A percentile compares a stretch with the other conserved stretches of the same genome.
These are phyloP conservation scores for Baorangia bicolor DNA, from an alignment of 768 basidiomycete genomes.

Conservation along the genomic window DNA sequence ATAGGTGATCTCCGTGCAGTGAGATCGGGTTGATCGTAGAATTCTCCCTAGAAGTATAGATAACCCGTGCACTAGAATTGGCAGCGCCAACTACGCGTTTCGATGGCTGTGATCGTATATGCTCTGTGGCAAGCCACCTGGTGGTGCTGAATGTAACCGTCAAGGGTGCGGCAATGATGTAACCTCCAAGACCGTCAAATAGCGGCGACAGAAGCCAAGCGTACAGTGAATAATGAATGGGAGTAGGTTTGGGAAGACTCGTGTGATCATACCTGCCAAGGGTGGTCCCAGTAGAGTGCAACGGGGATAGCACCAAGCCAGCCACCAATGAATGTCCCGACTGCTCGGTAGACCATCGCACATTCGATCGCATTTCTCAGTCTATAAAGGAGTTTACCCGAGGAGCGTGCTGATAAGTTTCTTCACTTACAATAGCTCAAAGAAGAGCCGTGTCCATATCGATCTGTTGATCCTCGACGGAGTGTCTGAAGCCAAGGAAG, in stretches of 20 bases:
- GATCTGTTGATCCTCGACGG: constrained; percentile 53
- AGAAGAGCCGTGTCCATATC: too few relatives aligned
- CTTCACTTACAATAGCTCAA: constrained; percentile 71
- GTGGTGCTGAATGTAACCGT: constrained; percentile 49
- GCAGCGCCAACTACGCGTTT: constrained; percentile 19
- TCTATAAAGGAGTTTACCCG: too few relatives aligned
- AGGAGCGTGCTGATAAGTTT: not conserved
- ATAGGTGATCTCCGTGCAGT: too few relatives aligned
- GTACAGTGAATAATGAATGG: constrained; percentile 36
- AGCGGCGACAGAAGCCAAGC: constrained; percentile 82
- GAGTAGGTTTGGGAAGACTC: constrained; percentile 1
- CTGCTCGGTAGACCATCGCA: too few relatives aligned
- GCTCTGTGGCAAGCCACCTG: constrained; percentile 40
- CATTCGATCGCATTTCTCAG: too few relatives aligned
- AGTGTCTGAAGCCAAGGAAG: constrained; percentile 44
- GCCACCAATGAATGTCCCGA: too few relatives aligned
- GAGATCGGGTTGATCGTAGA: too few relatives aligned
- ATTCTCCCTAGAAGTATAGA: constrained; percentile 5
- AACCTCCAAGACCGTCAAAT: constrained; percentile 71
- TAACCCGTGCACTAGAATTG: not conserved
- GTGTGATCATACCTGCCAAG: constrained; percentile 80
- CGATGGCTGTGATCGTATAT: constrained; percentile 27
- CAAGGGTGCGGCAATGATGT: constrained; percentile 57
- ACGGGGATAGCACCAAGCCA: constrained; percentile 85
- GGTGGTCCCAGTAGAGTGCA: constrained; percentile 93